These are phyloP conservation scores for cucumber (Cucumis sativus) DNA, from an alignment of 306 rosid species.

Conservation along the genomic window DNA sequence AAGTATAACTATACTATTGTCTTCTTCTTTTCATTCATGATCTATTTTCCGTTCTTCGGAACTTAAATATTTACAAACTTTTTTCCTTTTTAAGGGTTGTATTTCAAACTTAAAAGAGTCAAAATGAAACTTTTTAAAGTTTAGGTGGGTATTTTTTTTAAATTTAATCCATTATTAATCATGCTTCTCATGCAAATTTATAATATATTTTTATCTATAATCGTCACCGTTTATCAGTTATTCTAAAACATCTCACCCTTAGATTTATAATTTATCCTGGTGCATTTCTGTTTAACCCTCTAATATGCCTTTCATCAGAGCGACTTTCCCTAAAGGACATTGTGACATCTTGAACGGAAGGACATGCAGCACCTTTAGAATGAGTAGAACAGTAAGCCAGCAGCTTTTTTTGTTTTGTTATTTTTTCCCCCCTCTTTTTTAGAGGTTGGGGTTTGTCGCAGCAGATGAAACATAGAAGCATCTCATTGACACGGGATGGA, in stretches of 20 bases:
- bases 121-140: no score
- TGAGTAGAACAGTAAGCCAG: background rate
- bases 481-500: background rate
- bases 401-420: background rate
- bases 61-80: no score
- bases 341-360: background rate
- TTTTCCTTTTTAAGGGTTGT: no score
- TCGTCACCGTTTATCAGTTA: background rate
- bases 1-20: no score
- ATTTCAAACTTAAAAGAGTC: no score
- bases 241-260: background rate
- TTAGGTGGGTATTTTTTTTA: no score
- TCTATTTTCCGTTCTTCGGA: no score
- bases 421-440: background rate
- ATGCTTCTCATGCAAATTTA: background rate
- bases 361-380: background rate
- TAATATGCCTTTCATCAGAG: conserved; percentile 33
- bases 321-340: conserved; percentile 47
- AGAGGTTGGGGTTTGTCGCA: background rate
- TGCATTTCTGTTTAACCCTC: conserved; percentile 4
- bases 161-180: background rate
- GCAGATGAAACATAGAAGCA: background rate
- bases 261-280: background rate
- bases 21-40: no score
- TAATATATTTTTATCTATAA: background rate